Base-by-base conservation (phyloP, 768 basidiomycete genomes). In the Calocera viscosa region DNA sequence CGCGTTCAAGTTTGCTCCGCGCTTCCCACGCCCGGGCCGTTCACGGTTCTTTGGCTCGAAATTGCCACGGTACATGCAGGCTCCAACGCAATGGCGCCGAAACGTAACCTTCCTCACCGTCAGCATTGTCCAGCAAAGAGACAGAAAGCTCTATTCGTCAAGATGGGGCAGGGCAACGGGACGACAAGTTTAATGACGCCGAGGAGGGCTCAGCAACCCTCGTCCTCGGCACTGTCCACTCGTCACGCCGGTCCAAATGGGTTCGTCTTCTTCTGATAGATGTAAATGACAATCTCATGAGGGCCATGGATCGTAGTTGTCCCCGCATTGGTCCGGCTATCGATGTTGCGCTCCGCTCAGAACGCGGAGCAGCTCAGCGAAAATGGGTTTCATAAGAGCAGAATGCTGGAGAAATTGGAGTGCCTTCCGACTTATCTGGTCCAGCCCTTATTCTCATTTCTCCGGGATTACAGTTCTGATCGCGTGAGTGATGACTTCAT, bases 401-500 rank as follows among this genome's bases (percentile, higher is more conserved):
- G 26, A 19, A 22, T 32, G 26, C 3, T 60, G 24, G 16, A 60
- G 26, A 60, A 19, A 19, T 22, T 60, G 11, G 53, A 12, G 3
- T 12, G 30, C 30, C 53, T 60, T 28, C 53, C 53, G 26, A 60
- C 53, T 5, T 26, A 60, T 32, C 53, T 60, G 11, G 53, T 60
- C 16, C 53, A 60, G 30, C 53, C 53, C 22, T 26, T 60, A 5
- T 60, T 60, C 30, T 11, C 24, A 2, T 60, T 60, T 32, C 53
- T 60, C 5, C 24, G 53, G 30, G 26, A 60, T 10, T 60, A 60
- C 22, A 28, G 53, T 72, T 84, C 87, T 14, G 79, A 77, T 1
- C 74, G 82, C 66, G 77, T 89, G 43, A 79, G 76, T 7, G 80
- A 84, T 67, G 81, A 80, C n/a, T 75, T 87, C 17, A 85, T 89